phyloP scores from a whole-genome alignment of 371 early-diverging fungal species.

The Zopfochytrium polystomum region DNA sequence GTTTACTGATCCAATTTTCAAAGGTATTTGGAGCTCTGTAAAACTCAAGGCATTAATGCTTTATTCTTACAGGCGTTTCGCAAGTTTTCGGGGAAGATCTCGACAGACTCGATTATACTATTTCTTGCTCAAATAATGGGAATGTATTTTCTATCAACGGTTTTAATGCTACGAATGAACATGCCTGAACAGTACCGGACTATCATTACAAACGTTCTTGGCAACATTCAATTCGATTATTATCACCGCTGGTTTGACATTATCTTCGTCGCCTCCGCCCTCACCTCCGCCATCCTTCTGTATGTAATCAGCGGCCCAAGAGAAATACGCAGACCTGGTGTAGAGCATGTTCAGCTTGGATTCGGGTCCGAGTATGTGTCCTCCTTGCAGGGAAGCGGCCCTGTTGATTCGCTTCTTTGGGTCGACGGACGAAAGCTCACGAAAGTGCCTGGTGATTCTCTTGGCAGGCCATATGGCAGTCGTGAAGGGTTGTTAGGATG shows the following conservation, averaged over 20 bases:
- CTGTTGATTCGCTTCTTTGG: no score
- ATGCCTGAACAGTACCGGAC: conserved; percentile 80
- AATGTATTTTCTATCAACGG: conserved; percentile 84
- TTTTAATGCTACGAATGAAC: conserved; percentile 86
- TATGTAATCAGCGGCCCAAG: no score
- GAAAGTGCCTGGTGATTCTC: no score
- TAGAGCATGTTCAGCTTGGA: no score
- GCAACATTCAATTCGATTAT: conserved; percentile 77
- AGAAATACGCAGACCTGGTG: no score
- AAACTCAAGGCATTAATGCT: not conserved
- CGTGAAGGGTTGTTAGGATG: no score
- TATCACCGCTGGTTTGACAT: conserved; percentile 92
- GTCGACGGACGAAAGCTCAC: no score
- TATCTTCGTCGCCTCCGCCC: conserved; percentile 78
- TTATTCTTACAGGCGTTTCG: conserved; percentile 51
- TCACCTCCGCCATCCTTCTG: conserved; percentile 30
- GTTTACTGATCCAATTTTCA: conserved; percentile 74
- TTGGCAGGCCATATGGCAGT: no score
- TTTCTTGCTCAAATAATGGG: conserved; percentile 87
- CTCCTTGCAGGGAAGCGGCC: no score
- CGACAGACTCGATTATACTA: conserved; percentile 53
- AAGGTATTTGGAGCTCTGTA: conserved; percentile 51
- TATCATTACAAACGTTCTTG: conserved; percentile 74
- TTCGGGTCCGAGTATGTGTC: no score
- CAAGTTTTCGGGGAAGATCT: conserved; percentile 60